Percentiles rank a stretch among this genome's conserved stretches.
These are phyloP conservation scores for Talaromyces thailandensis DNA, from an alignment of 495 filamentous ascomycete species.

Conservation along the genomic window DNA sequence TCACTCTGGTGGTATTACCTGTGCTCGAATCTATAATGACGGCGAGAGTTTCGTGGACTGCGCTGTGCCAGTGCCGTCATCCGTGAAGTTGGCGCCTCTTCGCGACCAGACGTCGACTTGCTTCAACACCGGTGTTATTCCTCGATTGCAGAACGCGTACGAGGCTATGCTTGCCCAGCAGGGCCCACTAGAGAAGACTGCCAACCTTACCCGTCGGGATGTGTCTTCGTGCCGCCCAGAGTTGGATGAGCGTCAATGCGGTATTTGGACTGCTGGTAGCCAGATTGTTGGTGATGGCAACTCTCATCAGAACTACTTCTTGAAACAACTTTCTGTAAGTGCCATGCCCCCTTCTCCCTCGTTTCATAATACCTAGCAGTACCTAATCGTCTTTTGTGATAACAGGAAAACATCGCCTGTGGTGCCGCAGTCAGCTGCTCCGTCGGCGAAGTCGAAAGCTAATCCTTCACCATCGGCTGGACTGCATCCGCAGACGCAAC, in stretches of 20 bases:
- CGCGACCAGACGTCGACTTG: not conserved
- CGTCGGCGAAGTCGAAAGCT: not conserved
- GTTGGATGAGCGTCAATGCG: not conserved
- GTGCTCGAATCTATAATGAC: constrained; percentile 5
- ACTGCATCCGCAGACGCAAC: not conserved
- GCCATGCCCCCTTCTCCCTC: not conserved
- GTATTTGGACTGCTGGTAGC: not conserved
- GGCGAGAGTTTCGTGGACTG: constrained; percentile 4
- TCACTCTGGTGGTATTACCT: constrained; percentile 3
- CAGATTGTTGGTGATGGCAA: constrained; percentile 6
- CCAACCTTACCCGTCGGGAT: not conserved
- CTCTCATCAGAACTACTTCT: constrained; percentile 9
- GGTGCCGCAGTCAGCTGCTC: not conserved
- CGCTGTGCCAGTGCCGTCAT: constrained; percentile 4
- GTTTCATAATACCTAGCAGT: no score
- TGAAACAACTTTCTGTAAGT: constrained; percentile 7
- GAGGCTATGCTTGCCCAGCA: not conserved
- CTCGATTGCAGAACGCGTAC: not conserved
- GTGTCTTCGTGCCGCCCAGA: not conserved
- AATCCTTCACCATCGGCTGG: not conserved
- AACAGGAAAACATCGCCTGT: not conserved
- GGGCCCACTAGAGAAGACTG: not conserved
- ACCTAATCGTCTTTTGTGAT: no score
- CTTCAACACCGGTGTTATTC: not conserved
- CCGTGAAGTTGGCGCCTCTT: not conserved